Evolutionary conservation across 352 stramenopile species (phyloP), one percentile per base, ranked within the genome.

Genomic region (Phytophthora pseudosyringae): DNA sequence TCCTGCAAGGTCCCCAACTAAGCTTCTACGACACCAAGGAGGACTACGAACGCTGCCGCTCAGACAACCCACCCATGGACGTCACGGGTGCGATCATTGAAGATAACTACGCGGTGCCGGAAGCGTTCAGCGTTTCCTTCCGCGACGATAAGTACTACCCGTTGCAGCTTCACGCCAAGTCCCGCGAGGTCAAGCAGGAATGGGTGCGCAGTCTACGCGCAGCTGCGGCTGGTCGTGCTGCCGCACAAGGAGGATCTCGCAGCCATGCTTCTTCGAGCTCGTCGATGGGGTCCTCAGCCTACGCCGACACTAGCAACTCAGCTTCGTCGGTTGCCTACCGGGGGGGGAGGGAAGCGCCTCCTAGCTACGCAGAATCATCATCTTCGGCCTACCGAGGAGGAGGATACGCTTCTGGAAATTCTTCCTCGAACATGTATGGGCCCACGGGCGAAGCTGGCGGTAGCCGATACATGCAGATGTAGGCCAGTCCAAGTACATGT

Each of bases 11-110:
- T 26, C 71, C 72, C 25, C 81, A 91, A 59, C 67, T 95, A 29
- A 91, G 78, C 40, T 93, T 91, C 35, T 95, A 90, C 67, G 86
- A 93, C 53, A 94, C 86, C 3, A 94, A 95, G 54, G 86, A 94
- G 45, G 88, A 95, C 67, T 95, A 93, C 64, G 83, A 93, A 62
- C 86, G 88, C 46, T 89, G 80, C 25, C 86, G 86, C 43, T 80
- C 83, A 10, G 84, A 91, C 51, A 93, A 91, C 45, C 86, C 83
- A 16, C 86, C 83, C 4, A 94, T 94, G 78, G 85, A 95, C 60
- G 63, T 95, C 33, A 90, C 78, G 3, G 82, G 84, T 13, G 84
- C 88, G 10, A 70, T 86, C 5, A 72, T 95, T 10, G 81, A 94
- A 67, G 88, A 94, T 64, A 86, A 88, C 45, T 86, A 80, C 36